Evolutionary conservation across 371 early-diverging fungal genomes (phyloP).

Genomic region (Mortierella sp.): DNA sequence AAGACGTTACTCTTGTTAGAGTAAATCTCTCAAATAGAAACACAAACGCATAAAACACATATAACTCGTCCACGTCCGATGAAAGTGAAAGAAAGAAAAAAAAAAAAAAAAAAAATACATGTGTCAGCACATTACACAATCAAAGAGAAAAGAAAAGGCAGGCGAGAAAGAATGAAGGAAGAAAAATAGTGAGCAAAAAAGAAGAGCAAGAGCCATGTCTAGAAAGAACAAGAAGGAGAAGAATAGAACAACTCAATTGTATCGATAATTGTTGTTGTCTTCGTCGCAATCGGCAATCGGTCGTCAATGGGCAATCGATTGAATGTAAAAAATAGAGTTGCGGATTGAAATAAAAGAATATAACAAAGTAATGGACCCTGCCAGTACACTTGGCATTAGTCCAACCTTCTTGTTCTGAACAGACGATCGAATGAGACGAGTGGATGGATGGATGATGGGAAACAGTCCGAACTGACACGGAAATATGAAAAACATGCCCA

Average conservation of each 20-base stretch:
- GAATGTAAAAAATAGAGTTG: background rate
- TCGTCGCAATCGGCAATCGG: background rate
- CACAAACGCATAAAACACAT: background rate
- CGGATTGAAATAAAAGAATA: background rate
- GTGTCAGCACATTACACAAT: slow-evolving; percentile 26
- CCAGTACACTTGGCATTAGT: background rate
- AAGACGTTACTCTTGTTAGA: background rate
- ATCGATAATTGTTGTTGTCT: background rate
- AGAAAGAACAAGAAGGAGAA: background rate
- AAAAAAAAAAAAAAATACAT: slow-evolving; percentile 4
- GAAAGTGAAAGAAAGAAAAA: background rate
- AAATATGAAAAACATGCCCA: background rate
- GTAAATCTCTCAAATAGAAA: background rate
- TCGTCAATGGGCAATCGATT: background rate
- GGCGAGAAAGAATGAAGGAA: background rate
- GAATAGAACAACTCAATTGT: slow-evolving; percentile 7
- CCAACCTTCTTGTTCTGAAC: slow-evolving; percentile 2
- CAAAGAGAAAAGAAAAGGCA: background rate
- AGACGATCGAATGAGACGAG: slow-evolving; percentile 2
- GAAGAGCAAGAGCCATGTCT: background rate
- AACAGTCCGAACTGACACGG: background rate
- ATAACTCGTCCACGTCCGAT: too few species aligned
- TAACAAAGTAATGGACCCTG: background rate
- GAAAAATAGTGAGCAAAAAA: slow-evolving; percentile 14
- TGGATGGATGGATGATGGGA: background rate